These are phyloP conservation scores for Lentinula guzmanii DNA, from an alignment of 768 basidiomycete species.

Conservation along the genomic window DNA sequence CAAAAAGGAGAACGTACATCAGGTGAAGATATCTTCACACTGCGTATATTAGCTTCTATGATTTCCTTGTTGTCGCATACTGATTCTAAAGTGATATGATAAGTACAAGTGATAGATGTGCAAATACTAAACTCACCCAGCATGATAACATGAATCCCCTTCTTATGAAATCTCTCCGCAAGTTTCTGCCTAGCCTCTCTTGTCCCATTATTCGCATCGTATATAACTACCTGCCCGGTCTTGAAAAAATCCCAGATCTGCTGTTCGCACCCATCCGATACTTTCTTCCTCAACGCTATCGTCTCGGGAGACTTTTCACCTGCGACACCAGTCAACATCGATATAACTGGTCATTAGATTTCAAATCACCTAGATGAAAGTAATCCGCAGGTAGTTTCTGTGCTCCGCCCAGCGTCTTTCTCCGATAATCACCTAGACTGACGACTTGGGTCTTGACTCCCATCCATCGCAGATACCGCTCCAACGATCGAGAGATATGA, in stretches of 20 bases:
- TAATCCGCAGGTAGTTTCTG: constrained; percentile 89
- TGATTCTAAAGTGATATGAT: constrained; percentile 50
- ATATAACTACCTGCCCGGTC: constrained; percentile 89
- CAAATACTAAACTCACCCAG: constrained; percentile 51
- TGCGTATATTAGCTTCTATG: constrained; percentile 90
- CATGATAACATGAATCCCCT: constrained; percentile 88
- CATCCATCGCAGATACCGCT: constrained; percentile 92
- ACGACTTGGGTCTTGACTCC: constrained; percentile 95
- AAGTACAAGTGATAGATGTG: not conserved
- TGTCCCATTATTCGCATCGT: constrained; percentile 95
- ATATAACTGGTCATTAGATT: not conserved
- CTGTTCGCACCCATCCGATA: constrained; percentile 82
- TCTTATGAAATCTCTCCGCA: constrained; percentile 80
- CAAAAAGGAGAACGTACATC: constrained; percentile 57
- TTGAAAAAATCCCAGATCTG: constrained; percentile 86
- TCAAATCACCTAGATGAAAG: constrained; percentile 65
- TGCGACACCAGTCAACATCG: constrained; percentile 18
- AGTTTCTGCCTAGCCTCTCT: constrained; percentile 59
- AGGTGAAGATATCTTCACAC: constrained; percentile 96
- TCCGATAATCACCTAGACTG: constrained; percentile 90
- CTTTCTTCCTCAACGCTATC: constrained; percentile 62
- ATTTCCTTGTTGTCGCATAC: constrained; percentile 89
- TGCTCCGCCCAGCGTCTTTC: constrained; percentile 84
- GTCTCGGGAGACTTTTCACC: constrained; percentile 83
- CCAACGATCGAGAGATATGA: constrained; percentile 86